Evolutionary conservation across 164 flowering plant species (phyloP).

Genomic region (Magnolia changhungtana): DNA sequence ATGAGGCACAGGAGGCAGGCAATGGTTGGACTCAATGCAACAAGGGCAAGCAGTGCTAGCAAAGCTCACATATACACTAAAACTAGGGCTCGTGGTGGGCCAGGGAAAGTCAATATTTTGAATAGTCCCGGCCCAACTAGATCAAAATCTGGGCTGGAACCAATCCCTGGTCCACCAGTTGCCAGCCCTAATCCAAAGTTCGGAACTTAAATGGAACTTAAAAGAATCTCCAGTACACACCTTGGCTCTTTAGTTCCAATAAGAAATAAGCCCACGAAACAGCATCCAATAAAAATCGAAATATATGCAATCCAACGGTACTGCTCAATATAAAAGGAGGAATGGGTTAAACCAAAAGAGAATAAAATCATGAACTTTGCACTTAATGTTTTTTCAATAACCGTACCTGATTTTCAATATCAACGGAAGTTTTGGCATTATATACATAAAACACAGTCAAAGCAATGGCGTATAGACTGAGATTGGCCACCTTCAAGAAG

Average conservation of each 20-base stretch:
- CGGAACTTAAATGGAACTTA: not conserved
- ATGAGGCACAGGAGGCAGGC: not conserved
- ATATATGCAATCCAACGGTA: slow-evolving; percentile 89
- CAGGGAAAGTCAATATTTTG: too few relatives aligned
- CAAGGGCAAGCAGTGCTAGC: not conserved
- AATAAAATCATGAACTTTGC: not conserved
- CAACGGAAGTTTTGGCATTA: slow-evolving; percentile 34
- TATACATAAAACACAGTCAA: slow-evolving; percentile 49
- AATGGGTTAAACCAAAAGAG: not conserved
- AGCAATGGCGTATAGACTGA: slow-evolving; percentile 80
- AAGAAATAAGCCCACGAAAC: slow-evolving; percentile 75
- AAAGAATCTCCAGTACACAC: slow-evolving; percentile 26
- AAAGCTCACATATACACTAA: not conserved
- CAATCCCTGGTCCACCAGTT: too few relatives aligned
- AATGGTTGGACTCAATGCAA: not conserved
- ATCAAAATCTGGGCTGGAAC: too few relatives aligned
- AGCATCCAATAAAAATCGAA: slow-evolving; percentile 78
- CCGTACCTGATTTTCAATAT: slow-evolving; percentile 74
- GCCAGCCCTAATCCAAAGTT: too few relatives aligned
- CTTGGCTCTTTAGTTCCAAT: slow-evolving; percentile 87
- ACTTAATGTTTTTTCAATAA: not conserved
- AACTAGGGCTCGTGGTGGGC: too few relatives aligned
- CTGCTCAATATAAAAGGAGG: slow-evolving; percentile 39
- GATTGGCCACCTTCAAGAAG: slow-evolving; percentile 73
- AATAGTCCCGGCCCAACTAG: too few relatives aligned